A percentile compares a stretch with the other conserved stretches of the same genome.
Evolutionary conservation across 1,284 basidiomycete genomes (phyloP).

Genomic region (Porodaedalea pini): DNA sequence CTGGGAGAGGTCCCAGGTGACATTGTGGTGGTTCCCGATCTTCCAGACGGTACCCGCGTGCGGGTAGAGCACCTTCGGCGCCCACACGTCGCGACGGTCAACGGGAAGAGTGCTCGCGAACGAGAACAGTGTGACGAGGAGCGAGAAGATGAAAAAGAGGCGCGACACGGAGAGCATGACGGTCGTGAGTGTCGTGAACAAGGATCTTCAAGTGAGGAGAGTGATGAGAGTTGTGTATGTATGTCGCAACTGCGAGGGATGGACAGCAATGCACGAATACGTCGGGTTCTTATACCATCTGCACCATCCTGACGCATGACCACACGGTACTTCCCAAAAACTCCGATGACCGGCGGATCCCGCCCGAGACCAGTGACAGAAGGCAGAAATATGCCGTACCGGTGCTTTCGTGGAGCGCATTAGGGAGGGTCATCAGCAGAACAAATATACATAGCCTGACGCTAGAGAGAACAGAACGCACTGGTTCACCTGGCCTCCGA

Average conservation of each 20-base stretch:
- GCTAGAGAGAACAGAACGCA: no score
- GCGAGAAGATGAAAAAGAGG: constrained; percentile 21
- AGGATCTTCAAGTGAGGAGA: neutral
- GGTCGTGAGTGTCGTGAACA: constrained; percentile 7
- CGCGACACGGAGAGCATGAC: constrained; percentile 15
- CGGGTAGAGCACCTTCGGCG: constrained; percentile 27
- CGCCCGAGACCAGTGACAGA: neutral
- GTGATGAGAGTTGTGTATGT: no score
- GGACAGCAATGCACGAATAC: neutral
- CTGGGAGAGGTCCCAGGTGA: constrained; percentile 29
- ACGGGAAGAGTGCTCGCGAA: constrained; percentile 17
- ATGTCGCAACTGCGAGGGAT: no score
- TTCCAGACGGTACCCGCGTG: constrained; percentile 27
- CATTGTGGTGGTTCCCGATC: constrained; percentile 27
- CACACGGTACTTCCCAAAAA: neutral
- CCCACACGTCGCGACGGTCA: constrained; percentile 28
- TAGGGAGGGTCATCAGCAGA: no score
- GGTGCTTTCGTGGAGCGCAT: no score
- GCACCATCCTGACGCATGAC: neutral
- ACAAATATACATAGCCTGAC: no score
- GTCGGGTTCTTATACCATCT: neutral
- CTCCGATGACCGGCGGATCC: neutral
- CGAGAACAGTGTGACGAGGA: constrained; percentile 18
- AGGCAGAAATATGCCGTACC: no score
- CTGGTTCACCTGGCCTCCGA: no score